Base-by-base conservation (phyloP, 345 rosid genomes). In the Heritiera littoralis region DNA sequence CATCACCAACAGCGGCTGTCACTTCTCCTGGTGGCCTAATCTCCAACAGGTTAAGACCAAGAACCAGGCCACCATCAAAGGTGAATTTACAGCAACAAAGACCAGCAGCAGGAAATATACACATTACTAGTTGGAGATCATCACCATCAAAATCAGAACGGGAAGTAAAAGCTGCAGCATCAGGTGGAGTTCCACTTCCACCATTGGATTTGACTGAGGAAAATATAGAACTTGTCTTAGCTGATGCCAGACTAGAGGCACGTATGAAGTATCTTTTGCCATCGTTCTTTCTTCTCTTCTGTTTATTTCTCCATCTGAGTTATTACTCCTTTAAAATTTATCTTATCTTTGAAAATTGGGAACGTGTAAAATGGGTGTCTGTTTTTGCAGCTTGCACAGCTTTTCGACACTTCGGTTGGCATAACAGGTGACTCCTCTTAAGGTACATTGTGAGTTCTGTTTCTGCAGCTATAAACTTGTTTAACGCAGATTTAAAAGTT, bases 151-250 rank as follows among this genome's bases (percentile, higher is more conserved):
- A 35, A 41, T 38, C 54, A 68, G 7, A 63, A 40, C n/a, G 38
- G 59, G 59, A 73, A 30, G 74, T 51, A 35, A 43, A 67, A 74
- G 89, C 87, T 49, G 80, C 86, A 35, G 86, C 91, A 35, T 83
- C 90, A 11, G 84, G 81, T 17, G 93, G 97, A 84, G 84, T 78
- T 72, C 87, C 93, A 9, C 85, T 80, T 61, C 93, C 91, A 10
- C 95, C 92, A 3, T 85, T 95, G 60, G 99, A 95, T 82, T 86
- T 95, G 82, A 93, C 98, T 1, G 98, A 95, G 86, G 98, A 92
- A 13, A 95, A 95, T 68, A 81, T 93, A 77, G 79, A 78, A 78
- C 82, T 83, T 67, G 97, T 91, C 79, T 73, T 95, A 61, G 85
- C 86, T 11, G 98, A 95, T 73, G 96, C 97, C 61, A 88, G 92